Base-by-base conservation (phyloP, 768 basidiomycete genomes). In the Lanmaoa rubissima region DNA sequence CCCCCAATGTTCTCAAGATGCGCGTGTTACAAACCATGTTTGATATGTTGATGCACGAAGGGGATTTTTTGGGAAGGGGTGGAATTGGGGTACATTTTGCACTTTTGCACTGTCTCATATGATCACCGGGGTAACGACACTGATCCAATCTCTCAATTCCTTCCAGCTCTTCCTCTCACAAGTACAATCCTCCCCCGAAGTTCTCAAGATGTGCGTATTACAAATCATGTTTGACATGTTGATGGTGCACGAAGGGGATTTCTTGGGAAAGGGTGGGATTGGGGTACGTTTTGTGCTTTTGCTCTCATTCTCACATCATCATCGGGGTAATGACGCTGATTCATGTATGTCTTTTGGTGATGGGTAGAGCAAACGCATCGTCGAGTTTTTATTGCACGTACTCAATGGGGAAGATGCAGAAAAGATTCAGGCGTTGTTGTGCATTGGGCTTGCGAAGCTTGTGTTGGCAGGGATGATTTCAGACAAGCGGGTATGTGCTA, bases 121-220 rank as follows among this genome's bases (percentile, higher is more conserved):
- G n/a, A n/a, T n/a, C n/a, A n/a, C n/a, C n/a, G n/a, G n/a, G n/a
- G n/a, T n/a, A n/a, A n/a, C n/a, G n/a, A n/a, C n/a, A n/a, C n/a
- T n/a, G n/a, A n/a, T n/a, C n/a, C n/a, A n/a, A n/a, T n/a, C 71
- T 3, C 57, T 71, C 45, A 73, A 80, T 48, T 87, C 86, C 17
- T 84, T 92, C 69, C 88, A 90, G 49, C 79, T 98, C 1, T 97
- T 98, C 76, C 71, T 85, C 49, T 82, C 85, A 40, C 93, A 95
- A 71, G 76, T 91, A 1, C 75, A 90, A 47, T 68, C 74, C 3
- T 80, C 85, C 0, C 82, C 88, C 0, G 85, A 87, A 36, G 75
- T 78, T 1, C 78, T 94, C 61, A 87, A 84, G 73, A 72, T 84
- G 12, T 82, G 80, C 46, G 78, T 90, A n/a, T 72, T 92, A n/a